Percentiles rank a stretch among this genome's conserved stretches.
These are phyloP conservation scores for Phlyctochytrium arcticum DNA, from an alignment of 192 early-diverging fungal species.

Conservation along the genomic window DNA sequence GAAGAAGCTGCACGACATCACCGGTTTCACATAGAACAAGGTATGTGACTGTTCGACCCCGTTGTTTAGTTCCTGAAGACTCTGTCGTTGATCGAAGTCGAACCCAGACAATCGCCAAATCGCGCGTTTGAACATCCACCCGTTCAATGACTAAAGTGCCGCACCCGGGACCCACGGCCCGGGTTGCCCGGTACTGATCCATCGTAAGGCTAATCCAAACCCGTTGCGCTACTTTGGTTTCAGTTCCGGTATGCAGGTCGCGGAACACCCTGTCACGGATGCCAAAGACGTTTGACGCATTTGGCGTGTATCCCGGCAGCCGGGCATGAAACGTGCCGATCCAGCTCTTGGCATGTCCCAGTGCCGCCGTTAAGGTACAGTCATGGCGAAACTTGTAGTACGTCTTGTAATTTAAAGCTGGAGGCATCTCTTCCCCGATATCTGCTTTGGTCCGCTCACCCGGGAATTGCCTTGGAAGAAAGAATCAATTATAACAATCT, in stretches of 20 bases:
- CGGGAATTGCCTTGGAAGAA: background rate
- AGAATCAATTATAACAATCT: background rate
- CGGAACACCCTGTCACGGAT: too few species aligned
- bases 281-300: background rate
- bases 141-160: background rate
- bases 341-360: background rate
- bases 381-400: background rate
- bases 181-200: background rate
- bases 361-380: background rate
- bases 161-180: background rate
- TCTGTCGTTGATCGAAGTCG: background rate
- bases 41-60: background rate
- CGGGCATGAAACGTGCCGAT: background rate
- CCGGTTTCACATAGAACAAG: too few species aligned
- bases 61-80: background rate
- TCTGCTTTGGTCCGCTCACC: background rate
- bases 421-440: too few species aligned
- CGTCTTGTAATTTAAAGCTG: background rate
- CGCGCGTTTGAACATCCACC: background rate
- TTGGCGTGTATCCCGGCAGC: background rate
- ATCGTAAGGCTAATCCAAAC: constrained; percentile 3
- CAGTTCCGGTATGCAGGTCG: too few species aligned
- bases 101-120: constrained; percentile 2
- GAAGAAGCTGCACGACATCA: too few species aligned
- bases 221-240: constrained; percentile 3